Conservation (phyloP, 129 eudicot species). For the Calendula officinalis region DNA sequence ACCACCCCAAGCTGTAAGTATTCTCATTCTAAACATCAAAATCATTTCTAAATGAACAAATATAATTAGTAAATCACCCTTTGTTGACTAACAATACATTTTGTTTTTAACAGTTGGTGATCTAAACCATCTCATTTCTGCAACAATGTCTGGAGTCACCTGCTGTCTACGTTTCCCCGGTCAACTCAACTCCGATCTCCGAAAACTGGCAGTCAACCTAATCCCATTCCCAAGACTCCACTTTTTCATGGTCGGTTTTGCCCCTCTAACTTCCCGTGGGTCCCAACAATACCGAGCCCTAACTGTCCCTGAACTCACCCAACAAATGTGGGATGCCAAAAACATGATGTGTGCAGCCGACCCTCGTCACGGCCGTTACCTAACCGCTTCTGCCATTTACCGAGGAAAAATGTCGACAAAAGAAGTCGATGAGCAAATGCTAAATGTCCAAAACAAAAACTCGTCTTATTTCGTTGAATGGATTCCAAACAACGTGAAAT, state of each 20-base stretch:
- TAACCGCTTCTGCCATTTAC: constrained; percentile 74
- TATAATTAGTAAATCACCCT: background rate
- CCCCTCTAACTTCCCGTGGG: constrained; percentile 66
- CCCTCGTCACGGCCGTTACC: constrained; percentile 68
- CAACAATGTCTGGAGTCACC: constrained; percentile 70
- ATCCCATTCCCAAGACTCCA: constrained; percentile 73
- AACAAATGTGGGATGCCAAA: constrained; percentile 82
- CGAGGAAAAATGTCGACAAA: constrained; percentile 81
- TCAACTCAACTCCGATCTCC: constrained; percentile 58
- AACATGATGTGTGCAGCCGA: constrained; percentile 90
- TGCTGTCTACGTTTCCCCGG: constrained; percentile 67
- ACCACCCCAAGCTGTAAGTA: constrained; percentile 47
- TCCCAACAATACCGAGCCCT: constrained; percentile 65
- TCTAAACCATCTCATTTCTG: constrained; percentile 60
- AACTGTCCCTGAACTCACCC: constrained; percentile 70
- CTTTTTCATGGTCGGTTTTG: constrained; percentile 70
- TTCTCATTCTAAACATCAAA: too few species aligned
- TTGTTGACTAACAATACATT: background rate
- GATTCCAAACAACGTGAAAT: constrained; percentile 66
- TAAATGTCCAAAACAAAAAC: constrained; percentile 63
- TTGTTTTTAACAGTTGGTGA: constrained; percentile 55
- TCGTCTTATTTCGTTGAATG: constrained; percentile 67
- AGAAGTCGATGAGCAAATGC: constrained; percentile 72
- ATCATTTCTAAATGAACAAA: background rate
- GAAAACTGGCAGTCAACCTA: constrained; percentile 60